A percentile compares a stretch with the other conserved stretches of the same genome.
phyloP scores from a whole-genome alignment of 192 early-diverging fungal genomes.

The Coemansia sp. region DNA sequence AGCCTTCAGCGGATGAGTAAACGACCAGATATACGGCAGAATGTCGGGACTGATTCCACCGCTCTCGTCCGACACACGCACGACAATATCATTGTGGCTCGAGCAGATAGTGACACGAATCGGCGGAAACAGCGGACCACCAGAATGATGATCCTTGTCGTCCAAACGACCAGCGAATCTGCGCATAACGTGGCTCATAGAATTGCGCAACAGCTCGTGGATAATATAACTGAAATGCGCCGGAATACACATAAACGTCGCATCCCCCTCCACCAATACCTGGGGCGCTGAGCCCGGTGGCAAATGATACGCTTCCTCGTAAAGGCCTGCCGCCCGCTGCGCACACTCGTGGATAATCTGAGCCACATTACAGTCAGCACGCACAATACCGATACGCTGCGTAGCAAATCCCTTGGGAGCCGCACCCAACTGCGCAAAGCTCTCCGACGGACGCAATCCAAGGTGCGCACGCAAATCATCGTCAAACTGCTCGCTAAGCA shows the following conservation, averaged over 20 bases:
- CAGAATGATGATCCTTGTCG: neutral
- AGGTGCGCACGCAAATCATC: constrained; percentile 42
- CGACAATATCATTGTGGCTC: constrained; percentile 73
- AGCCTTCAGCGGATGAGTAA: constrained; percentile 65
- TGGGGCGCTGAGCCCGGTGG: constrained; percentile 65
- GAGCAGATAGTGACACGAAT: constrained; percentile 85
- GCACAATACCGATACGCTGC: constrained; percentile 57
- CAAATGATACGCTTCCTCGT: constrained; percentile 42
- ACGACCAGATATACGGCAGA: constrained; percentile 82
- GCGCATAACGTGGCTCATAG: constrained; percentile 73
- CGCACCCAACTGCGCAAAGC: constrained; percentile 44
- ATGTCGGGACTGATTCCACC: constrained; percentile 77
- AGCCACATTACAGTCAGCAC: constrained; percentile 49
- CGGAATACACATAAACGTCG: constrained; percentile 89
- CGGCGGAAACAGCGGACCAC: constrained; percentile 65
- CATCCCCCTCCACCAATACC: constrained; percentile 77
- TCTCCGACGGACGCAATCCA: constrained; percentile 22
- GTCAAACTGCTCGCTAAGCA: constrained; percentile 69
- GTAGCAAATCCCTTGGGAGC: constrained; percentile 58
- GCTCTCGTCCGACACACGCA: constrained; percentile 93
- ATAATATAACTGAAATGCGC: constrained; percentile 95
- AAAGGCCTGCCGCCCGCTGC: constrained; percentile 43
- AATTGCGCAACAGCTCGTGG: constrained; percentile 89
- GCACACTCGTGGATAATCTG: constrained; percentile 58
- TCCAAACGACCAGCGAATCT: constrained; percentile 49